phyloP scores from a whole-genome alignment of 2,329 filamentous ascomycete species.

The Madurella mycetomatis region DNA sequence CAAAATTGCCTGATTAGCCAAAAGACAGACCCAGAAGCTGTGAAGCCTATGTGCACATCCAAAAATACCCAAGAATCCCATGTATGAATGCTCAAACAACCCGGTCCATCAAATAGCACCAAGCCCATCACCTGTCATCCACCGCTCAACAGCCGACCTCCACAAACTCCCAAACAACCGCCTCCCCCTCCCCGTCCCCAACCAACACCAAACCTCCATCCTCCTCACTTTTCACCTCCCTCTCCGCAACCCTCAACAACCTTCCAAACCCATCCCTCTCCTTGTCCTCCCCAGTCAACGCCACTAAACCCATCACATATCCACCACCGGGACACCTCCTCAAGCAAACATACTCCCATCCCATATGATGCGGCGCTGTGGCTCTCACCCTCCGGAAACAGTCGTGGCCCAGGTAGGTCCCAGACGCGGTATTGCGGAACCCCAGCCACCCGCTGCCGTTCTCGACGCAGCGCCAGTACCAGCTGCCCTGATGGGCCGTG shows the following conservation, averaged over 20 bases:
- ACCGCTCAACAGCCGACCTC: neutral
- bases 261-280: neutral
- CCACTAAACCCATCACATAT: neutral
- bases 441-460: neutral
- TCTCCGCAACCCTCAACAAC: neutral
- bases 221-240: neutral
- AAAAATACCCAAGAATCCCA: too few relatives aligned
- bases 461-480: neutral
- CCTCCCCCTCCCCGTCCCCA: neutral
- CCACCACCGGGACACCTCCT: neutral
- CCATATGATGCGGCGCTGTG: neutral
- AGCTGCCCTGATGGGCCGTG: neutral
- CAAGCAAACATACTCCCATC: neutral
- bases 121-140: neutral
- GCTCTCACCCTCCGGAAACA: neutral
- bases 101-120: neutral
- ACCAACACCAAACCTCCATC: neutral
- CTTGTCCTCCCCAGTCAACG: too few relatives aligned
- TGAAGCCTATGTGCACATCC: too few relatives aligned
- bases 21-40: too few relatives aligned
- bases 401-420: neutral
- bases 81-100: neutral
- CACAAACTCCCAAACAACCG: neutral
- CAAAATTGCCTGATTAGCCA: too few relatives aligned
- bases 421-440: neutral